phyloP scores from a whole-genome alignment of 2,329 filamentous ascomycete genomes.

The Alternaria longipes region DNA sequence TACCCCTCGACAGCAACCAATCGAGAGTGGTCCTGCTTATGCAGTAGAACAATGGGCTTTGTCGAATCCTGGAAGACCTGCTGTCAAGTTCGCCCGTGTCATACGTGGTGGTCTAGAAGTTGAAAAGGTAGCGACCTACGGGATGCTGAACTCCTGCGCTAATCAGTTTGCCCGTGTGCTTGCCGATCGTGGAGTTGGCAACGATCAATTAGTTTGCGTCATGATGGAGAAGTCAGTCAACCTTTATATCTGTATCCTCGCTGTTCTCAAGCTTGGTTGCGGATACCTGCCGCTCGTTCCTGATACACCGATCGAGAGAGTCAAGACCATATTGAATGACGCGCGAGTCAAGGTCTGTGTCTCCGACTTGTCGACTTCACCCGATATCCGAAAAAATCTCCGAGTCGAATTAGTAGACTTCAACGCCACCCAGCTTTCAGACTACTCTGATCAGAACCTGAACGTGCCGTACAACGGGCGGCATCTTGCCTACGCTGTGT shows the following conservation, averaged over 20 bases:
- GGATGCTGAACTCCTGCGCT: constrained; percentile 68
- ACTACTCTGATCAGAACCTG: constrained; percentile 50
- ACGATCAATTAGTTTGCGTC: constrained; percentile 73
- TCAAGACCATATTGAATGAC: constrained; percentile 69
- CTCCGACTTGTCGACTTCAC: constrained; percentile 36
- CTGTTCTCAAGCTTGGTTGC: constrained; percentile 75
- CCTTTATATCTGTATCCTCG: constrained; percentile 79
- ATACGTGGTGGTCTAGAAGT: constrained; percentile 43
- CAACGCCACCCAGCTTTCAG: constrained; percentile 39
- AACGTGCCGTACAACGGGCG: constrained; percentile 54
- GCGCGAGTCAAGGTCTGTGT: constrained; percentile 63
- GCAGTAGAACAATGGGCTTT: constrained; percentile 65
- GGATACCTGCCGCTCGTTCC: constrained; percentile 83
- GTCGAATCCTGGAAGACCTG: constrained; percentile 62
- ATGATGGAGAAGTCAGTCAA: constrained; percentile 78
- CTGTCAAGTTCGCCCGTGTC: constrained; percentile 70
- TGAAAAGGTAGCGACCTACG: constrained; percentile 67
- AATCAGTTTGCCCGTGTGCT: constrained; percentile 72
- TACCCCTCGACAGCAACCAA: constrained; percentile 33
- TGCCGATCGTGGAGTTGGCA: constrained; percentile 54
- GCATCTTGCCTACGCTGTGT: constrained; percentile 78
- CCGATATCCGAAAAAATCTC: constrained; percentile 12
- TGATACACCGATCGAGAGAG: constrained; percentile 70
- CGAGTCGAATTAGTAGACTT: constrained; percentile 38
- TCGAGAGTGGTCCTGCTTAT: constrained; percentile 41